Conservation (phyloP, 2,329 filamentous ascomycete genomes). For the Didymella segeticola region DNA sequence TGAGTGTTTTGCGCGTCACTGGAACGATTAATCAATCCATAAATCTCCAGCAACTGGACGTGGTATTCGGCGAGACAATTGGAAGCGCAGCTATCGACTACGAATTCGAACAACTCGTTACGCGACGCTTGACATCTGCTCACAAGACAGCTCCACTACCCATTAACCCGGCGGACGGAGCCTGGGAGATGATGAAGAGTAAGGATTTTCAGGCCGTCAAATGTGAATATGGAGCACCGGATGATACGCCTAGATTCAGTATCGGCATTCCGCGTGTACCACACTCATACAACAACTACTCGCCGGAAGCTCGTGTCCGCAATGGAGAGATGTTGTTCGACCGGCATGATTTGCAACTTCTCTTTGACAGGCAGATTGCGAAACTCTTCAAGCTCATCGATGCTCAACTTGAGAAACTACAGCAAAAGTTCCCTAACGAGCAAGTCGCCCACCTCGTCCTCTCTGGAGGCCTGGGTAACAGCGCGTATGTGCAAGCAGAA, state of each 20-base stretch:
- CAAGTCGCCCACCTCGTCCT: slow-evolving; percentile 44
- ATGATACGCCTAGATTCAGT: slow-evolving; percentile 46
- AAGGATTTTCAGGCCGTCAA: slow-evolving; percentile 51
- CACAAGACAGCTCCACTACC: slow-evolving; percentile 33
- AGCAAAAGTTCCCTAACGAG: slow-evolving; percentile 37
- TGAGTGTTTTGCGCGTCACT: slow-evolving; percentile 46
- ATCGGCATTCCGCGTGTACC: slow-evolving; percentile 46
- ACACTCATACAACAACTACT: slow-evolving; percentile 40
- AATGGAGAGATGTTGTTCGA: slow-evolving; percentile 46
- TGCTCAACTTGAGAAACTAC: slow-evolving; percentile 39
- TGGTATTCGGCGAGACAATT: slow-evolving; percentile 50
- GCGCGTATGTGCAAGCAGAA: slow-evolving; percentile 49
- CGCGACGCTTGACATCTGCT: slow-evolving; percentile 37
- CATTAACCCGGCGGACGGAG: slow-evolving; percentile 43
- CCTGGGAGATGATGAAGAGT: slow-evolving; percentile 52
- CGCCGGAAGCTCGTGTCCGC: slow-evolving; percentile 39
- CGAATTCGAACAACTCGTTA: slow-evolving; percentile 48
- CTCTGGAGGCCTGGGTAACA: slow-evolving; percentile 53
- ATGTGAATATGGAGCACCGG: slow-evolving; percentile 49
- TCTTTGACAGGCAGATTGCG: slow-evolving; percentile 48
- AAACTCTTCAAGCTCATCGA: slow-evolving; percentile 48
- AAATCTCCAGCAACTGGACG: slow-evolving; percentile 43
- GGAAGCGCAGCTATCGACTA: slow-evolving; percentile 52
- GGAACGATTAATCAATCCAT: slow-evolving; percentile 37
- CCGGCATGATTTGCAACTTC: slow-evolving; percentile 38